Conservation (phyloP, 371 early-diverging fungal species). For the Syncephalastrum monosporum region DNA sequence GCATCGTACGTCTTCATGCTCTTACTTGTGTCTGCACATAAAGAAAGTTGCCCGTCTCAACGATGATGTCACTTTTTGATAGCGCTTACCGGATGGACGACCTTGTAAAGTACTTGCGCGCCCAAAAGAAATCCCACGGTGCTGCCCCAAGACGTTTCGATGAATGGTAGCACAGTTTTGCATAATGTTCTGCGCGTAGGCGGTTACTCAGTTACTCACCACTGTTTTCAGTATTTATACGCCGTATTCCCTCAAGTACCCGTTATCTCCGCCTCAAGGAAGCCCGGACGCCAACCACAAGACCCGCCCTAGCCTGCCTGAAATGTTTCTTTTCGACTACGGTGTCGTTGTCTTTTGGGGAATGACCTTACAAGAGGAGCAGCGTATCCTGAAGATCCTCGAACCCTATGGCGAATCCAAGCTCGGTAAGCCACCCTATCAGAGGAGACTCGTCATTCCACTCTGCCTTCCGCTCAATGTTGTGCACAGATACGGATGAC, state of each 20-base stretch:
- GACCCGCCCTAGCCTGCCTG: conserved; percentile 35
- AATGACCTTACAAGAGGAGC: conserved; percentile 83
- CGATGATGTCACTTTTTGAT: background rate
- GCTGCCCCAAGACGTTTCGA: conserved; percentile 48
- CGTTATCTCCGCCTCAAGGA: conserved; percentile 32
- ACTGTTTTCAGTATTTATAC: conserved; percentile 33
- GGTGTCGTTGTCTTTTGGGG: conserved; percentile 97
- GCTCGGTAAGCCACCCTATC: conserved; percentile 39
- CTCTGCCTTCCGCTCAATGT: too few relatives aligned
- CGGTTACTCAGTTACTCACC: background rate
- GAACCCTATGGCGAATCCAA: conserved; percentile 70
- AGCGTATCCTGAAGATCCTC: conserved; percentile 66
- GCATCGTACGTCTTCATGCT: conserved; percentile 47
- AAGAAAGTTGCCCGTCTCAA: too few relatives aligned
- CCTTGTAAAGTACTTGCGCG: conserved; percentile 54
- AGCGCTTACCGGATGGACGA: conserved; percentile 64
- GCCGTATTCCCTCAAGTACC: conserved; percentile 44
- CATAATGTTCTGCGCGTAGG: too few relatives aligned
- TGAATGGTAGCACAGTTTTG: conserved; percentile 33
- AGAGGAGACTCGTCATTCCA: background rate
- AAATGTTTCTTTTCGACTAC: conserved; percentile 89
- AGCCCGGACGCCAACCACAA: conserved; percentile 17
- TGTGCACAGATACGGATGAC: conserved; percentile 57
- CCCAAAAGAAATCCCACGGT: conserved; percentile 37
- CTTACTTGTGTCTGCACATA: background rate